Base-by-base conservation (phyloP, 106 monocot species). In the Triglochin maritima region DNA sequence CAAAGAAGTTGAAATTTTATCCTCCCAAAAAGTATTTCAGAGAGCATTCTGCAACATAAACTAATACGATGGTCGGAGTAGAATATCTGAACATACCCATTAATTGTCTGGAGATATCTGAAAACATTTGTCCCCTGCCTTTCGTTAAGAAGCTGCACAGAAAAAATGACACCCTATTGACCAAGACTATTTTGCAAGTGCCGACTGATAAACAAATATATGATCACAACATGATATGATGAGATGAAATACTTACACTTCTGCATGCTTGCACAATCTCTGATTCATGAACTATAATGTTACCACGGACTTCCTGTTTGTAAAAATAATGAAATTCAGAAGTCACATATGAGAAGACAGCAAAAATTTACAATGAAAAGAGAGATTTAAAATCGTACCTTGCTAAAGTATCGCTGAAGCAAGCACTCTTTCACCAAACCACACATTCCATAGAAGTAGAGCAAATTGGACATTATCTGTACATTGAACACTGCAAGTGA, bases 391-490 rank as follows among this genome's bases (percentile, higher is more conserved):
- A 63, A 50, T 6, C 9, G 14, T 5, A 90, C 91, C 85, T 92
- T 92, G 64, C 91, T 85, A 44, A 92, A 92, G 47, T 92, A 92
- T 9, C 91, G 68, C 58, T 87, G 87, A 44, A 87, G 82, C 62
- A 92, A 63, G 53, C 71, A 79, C 42, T 87, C 87, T 57, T 87
- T 82, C 17, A 83, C 56, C 69, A 87, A 66, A 41, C 85, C 82
- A 74, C 84, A 83, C 82, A 92, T 92, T 17, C 91, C 91, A 77
- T 92, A 92, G 53, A 76, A 92, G 59, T 92, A 85, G 42, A 92
- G 64, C 58, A 92, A 74, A 83, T 84, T 92, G 7, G 73, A 78
- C 78, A 92, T 74, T 17, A 87, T 78, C 91, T 87, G 72, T 51
- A 80, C n/a, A 63, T 57, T 3, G 55, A 64, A 72, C 6, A 41